phyloP scores from a whole-genome alignment of 257 asterid genomes.

The Solanum bulbocastanum region DNA sequence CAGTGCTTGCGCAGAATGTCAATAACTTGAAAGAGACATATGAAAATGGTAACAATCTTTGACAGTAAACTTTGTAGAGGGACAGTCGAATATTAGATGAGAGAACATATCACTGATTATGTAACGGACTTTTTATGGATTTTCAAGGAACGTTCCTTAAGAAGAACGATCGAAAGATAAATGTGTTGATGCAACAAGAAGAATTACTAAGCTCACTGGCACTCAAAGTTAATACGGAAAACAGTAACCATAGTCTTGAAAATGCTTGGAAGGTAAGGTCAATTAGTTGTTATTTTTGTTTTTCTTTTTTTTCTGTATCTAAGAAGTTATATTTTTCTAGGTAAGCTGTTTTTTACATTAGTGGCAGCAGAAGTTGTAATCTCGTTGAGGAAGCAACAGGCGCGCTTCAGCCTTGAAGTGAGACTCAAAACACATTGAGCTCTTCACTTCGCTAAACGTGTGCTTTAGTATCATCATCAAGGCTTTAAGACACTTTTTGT shows the following conservation, averaged over 20 bases:
- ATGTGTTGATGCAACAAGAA: conserved; percentile 2
- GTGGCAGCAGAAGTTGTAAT: neutral
- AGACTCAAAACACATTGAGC: neutral
- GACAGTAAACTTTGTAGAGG: neutral
- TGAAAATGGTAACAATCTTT: conserved; percentile 9
- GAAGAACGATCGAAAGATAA: conserved; percentile 1
- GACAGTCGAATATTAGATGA: neutral
- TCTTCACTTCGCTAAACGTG: neutral
- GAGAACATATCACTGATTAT: neutral
- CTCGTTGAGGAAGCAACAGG: neutral
- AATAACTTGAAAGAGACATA: conserved; percentile 24
- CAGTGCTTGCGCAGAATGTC: conserved; percentile 43
- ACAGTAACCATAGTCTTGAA: conserved; percentile 3
- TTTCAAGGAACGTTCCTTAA: neutral
- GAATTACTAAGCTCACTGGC: conserved; percentile 6
- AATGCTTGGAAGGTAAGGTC: conserved; percentile 2
- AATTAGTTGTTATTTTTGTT: neutral
- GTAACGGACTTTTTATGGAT: neutral
- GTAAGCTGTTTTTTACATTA: neutral
- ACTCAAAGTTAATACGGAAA: neutral
- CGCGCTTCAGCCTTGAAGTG: neutral
- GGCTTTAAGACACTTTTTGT: neutral
- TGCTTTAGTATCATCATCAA: neutral
- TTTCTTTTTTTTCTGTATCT: neutral
- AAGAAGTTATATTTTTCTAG: neutral